A percentile compares a stretch with the other conserved stretches of the same genome.
Conservation (phyloP, 768 basidiomycete species). For the Daedalea quercina region DNA sequence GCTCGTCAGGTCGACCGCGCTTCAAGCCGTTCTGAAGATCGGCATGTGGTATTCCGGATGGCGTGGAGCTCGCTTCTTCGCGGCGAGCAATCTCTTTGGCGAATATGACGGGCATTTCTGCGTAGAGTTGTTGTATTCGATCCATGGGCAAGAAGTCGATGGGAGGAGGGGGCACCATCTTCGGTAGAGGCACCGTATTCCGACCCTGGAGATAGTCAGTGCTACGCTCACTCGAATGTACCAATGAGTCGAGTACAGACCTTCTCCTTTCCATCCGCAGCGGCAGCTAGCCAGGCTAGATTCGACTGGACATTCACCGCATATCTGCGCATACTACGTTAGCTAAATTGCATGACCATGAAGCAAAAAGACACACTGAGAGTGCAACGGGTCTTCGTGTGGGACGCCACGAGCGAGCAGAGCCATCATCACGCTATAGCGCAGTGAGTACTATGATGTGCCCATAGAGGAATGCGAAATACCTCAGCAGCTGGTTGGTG, state of each 20-base stretch:
- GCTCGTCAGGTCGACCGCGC: constrained; percentile 55
- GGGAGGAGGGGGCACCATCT: constrained; percentile 47
- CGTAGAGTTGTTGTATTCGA: constrained; percentile 61
- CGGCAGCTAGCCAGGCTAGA: constrained; percentile 62
- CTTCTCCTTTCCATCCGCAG: constrained; percentile 50
- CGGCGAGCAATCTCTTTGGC: constrained; percentile 35
- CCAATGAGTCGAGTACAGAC: constrained; percentile 21
- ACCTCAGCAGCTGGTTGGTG: constrained; percentile 68
- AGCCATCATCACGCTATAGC: constrained; percentile 49
- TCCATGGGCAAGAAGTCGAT: constrained; percentile 48
- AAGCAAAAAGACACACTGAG: constrained; percentile 42
- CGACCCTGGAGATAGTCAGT: constrained; percentile 13
- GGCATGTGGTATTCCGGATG: constrained; percentile 15
- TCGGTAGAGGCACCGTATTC: constrained; percentile 36
- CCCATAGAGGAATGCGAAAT: constrained; percentile 13
- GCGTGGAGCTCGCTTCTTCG: constrained; percentile 17
- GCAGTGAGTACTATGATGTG: not conserved
- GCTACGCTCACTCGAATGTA: constrained; percentile 7
- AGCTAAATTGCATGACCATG: constrained; percentile 6
- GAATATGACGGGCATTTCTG: constrained; percentile 53
- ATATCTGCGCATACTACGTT: constrained; percentile 36
- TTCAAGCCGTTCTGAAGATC: constrained; percentile 34
- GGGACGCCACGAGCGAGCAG: constrained; percentile 49
- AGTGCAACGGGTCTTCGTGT: constrained; percentile 41
- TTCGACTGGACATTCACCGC: constrained; percentile 59